phyloP scores from a whole-genome alignment of 495 filamentous ascomycete species.

The Podospora anserina region DNA sequence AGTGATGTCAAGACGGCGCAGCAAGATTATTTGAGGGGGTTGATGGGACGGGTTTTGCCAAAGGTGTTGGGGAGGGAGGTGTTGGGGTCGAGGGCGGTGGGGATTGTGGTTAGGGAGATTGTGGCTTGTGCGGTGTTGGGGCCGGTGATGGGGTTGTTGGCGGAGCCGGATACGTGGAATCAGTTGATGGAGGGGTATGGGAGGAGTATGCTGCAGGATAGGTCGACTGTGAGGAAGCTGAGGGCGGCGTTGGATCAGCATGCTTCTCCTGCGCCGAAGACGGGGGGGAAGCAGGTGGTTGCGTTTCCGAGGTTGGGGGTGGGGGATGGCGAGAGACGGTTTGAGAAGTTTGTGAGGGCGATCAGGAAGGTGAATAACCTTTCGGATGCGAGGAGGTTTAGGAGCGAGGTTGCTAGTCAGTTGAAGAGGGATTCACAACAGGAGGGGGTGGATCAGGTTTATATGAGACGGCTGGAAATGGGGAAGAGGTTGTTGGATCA shows the following conservation, averaged over 20 bases:
- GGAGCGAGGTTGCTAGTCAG: conserved; percentile 90
- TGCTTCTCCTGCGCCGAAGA: conserved; percentile 75
- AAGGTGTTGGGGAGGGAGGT: conserved; percentile 63
- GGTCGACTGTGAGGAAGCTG: conserved; percentile 90
- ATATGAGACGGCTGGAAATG: conserved; percentile 82
- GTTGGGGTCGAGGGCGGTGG: conserved; percentile 74
- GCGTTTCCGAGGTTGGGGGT: conserved; percentile 57
- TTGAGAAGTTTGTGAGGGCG: conserved; percentile 89
- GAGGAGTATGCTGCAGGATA: conserved; percentile 83
- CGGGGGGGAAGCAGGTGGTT: conserved; percentile 48
- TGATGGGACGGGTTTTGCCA: conserved; percentile 68
- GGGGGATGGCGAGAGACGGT: conserved; percentile 80
- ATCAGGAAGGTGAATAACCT: conserved; percentile 86
- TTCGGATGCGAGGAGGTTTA: conserved; percentile 88
- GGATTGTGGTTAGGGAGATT: conserved; percentile 78
- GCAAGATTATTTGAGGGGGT: conserved; percentile 78
- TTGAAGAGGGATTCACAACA: conserved; percentile 79
- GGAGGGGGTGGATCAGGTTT: conserved; percentile 76
- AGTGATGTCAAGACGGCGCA: conserved; percentile 78
- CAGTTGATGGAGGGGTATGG: conserved; percentile 89
- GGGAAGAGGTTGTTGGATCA: conserved; percentile 89
- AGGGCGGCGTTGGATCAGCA: conserved; percentile 94
- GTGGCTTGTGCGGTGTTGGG: conserved; percentile 72
- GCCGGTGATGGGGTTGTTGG: conserved; percentile 65
- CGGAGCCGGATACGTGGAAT: conserved; percentile 97